Evolutionary conservation across 805 yeast genomes (phyloP).

Genomic region (Ogataea ganodermae): DNA sequence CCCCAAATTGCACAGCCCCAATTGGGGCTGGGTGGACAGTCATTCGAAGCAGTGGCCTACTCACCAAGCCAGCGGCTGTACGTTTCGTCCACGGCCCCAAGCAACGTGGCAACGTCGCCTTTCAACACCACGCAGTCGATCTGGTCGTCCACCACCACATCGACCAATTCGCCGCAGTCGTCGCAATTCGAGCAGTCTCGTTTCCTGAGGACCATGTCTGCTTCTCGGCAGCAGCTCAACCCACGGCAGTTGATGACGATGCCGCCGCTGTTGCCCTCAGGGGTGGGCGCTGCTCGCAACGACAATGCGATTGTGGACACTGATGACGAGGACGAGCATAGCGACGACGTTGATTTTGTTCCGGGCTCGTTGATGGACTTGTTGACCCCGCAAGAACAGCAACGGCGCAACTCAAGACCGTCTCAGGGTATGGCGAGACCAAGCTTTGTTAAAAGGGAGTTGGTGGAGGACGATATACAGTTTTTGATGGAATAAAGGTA

Average conservation of each 20-base stretch:
- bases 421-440: slow-evolving; percentile 16
- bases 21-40: not conserved
- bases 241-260: slow-evolving; percentile 12
- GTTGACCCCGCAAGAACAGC: slow-evolving; percentile 76
- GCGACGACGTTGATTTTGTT: slow-evolving; percentile 69
- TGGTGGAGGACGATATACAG: slow-evolving; percentile 37
- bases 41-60: slow-evolving; percentile 11
- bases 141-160: slow-evolving; percentile 23
- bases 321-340: slow-evolving; percentile 33
- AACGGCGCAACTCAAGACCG: slow-evolving; percentile 61
- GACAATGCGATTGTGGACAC: slow-evolving; percentile 36
- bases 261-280: not conserved
- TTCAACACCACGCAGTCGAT: slow-evolving; percentile 26
- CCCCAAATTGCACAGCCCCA: slow-evolving; percentile 7
- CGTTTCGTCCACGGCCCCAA: slow-evolving; percentile 18
- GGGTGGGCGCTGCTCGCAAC: not conserved
- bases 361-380: slow-evolving; percentile 82
- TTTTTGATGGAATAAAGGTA: slow-evolving; percentile 39
- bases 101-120: slow-evolving; percentile 27
- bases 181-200: slow-evolving; percentile 14
- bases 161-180: slow-evolving; percentile 14
- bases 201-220: slow-evolving; percentile 16
- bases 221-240: slow-evolving; percentile 14
- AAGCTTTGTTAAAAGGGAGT: slow-evolving; percentile 3
- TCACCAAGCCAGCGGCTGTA: slow-evolving; percentile 12